Evolutionary conservation across 306 rosid species (phyloP).

Genomic region (Cyamopsis tetragonoloba): DNA sequence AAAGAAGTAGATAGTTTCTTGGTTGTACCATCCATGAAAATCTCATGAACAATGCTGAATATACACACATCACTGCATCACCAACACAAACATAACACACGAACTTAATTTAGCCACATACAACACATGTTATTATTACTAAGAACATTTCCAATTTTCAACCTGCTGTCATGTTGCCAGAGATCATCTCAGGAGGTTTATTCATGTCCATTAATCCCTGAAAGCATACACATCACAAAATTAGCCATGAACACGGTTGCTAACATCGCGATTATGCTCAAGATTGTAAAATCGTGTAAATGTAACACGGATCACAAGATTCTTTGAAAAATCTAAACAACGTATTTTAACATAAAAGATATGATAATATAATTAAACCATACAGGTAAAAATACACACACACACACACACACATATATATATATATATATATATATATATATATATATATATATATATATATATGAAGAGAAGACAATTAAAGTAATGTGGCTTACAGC

Average conservation of each 20-base stretch:
- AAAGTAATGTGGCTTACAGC: conserved; percentile 47
- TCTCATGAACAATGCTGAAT: conserved; percentile 63
- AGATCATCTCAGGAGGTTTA: conserved; percentile 75
- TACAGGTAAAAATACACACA: too few relatives aligned
- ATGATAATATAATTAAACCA: too few relatives aligned
- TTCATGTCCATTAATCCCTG: conserved; percentile 64
- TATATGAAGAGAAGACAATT: neutral
- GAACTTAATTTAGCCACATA: neutral
- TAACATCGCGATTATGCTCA: too few relatives aligned
- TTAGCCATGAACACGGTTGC: too few relatives aligned
- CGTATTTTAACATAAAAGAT: too few relatives aligned
- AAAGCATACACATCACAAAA: neutral
- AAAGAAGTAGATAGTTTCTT: conserved; percentile 59
- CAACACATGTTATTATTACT: neutral
- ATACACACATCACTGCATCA: conserved; percentile 65
- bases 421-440: too few relatives aligned
- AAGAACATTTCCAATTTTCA: conserved; percentile 11
- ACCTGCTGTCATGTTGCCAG: conserved; percentile 84
- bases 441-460: too few relatives aligned
- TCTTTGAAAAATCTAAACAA: too few relatives aligned
- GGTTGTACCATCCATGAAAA: conserved; percentile 81
- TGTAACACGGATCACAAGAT: too few relatives aligned
- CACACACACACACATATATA: too few relatives aligned
- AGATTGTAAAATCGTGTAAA: too few relatives aligned
- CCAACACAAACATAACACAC: neutral